A percentile compares a stretch with the other conserved stretches of the same genome.
Evolutionary conservation across 768 basidiomycete genomes (phyloP).

Genomic region (Suillus discolor): DNA sequence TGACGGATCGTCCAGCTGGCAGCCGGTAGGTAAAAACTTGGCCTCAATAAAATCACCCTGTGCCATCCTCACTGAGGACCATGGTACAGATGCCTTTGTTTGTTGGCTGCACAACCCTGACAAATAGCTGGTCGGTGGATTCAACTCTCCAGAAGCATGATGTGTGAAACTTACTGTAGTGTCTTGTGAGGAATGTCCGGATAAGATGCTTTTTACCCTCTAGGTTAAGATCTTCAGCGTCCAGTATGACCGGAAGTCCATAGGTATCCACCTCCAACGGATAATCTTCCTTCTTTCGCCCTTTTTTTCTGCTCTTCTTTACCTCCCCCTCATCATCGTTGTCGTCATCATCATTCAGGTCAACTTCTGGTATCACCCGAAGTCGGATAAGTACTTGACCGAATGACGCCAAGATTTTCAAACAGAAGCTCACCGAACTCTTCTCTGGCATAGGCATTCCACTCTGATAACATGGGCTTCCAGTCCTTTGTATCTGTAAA

Average conservation of each 20-base stretch:
- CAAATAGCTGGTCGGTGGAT: background rate
- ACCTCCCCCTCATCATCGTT: background rate
- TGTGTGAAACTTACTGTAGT: background rate
- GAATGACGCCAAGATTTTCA: background rate
- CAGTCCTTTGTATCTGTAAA: background rate
- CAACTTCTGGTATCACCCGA: background rate
- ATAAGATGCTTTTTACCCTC: too few relatives aligned
- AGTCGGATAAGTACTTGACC: background rate
- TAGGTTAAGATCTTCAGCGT: too few relatives aligned
- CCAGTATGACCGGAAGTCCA: background rate
- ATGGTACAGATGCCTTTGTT: background rate
- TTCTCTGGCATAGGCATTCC: background rate
- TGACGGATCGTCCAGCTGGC: background rate
- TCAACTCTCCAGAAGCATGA: background rate
- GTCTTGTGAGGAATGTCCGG: background rate
- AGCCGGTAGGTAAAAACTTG: background rate
- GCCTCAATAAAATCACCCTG: background rate
- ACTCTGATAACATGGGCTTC: constrained; percentile 1
- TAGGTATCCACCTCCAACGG: background rate
- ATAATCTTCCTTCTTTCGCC: background rate
- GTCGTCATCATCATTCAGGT: background rate
- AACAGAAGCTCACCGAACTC: background rate
- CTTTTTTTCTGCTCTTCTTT: background rate
- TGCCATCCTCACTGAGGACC: background rate
- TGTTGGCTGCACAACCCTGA: background rate